These are phyloP conservation scores for Ganoderma meredithae DNA, from an alignment of 1,284 basidiomycete species.

Conservation along the genomic window DNA sequence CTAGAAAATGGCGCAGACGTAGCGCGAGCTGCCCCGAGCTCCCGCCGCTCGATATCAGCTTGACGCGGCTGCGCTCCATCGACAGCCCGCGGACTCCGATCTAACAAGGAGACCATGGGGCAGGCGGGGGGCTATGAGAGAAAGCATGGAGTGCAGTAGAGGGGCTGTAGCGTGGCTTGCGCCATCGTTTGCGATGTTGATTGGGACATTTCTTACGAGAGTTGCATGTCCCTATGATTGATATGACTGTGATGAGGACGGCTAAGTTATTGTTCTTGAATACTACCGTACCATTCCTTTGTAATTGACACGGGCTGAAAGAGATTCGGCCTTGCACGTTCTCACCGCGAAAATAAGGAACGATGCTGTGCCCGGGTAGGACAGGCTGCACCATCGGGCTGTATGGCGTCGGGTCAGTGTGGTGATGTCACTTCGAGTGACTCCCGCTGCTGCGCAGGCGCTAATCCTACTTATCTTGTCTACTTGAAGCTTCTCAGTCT, in stretches of 20 bases:
- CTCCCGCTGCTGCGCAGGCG: constrained; percentile 11
- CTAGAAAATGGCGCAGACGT: constrained; percentile 19
- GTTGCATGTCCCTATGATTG: constrained; percentile 7
- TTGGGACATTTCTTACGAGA: neutral
- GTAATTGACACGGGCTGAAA: constrained; percentile 9
- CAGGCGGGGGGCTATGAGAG: neutral
- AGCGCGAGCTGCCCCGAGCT: constrained; percentile 32
- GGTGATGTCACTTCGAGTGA: constrained; percentile 16
- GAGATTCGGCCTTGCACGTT: neutral
- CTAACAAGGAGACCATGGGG: neutral
- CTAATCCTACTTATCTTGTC: constrained; percentile 11
- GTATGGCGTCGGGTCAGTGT: no score
- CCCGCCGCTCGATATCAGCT: constrained; percentile 26
- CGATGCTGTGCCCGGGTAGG: constrained; percentile 2
- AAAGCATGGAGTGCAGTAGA: neutral
- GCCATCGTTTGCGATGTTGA: neutral
- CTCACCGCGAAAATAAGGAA: neutral
- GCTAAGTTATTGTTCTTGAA: constrained; percentile 14
- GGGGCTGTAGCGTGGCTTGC: neutral
- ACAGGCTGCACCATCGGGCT: neutral
- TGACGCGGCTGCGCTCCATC: constrained; percentile 8
- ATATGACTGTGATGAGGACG: constrained; percentile 5
- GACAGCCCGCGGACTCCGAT: neutral
- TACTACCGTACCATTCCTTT: constrained; percentile 8
- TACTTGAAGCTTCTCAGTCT: neutral